Base-by-base conservation (phyloP, 1,284 basidiomycete genomes). In the Exobasidium rhododendri region DNA sequence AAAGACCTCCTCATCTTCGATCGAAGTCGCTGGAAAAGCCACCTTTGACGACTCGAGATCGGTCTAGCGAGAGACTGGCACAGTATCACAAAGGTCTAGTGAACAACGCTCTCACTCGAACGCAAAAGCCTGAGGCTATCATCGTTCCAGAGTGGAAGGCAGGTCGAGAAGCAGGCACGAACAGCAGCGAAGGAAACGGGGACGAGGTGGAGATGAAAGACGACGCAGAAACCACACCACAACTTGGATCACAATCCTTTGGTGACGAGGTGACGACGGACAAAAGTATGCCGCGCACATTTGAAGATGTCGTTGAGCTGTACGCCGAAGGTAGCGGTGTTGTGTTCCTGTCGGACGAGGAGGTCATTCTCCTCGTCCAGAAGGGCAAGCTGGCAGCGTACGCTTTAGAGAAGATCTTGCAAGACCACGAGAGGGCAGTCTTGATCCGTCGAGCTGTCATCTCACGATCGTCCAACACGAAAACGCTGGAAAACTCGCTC, bases 321-420 rank as follows among this genome's bases (percentile, higher is more conserved):
- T 93, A 90, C 71, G 91, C 92, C 73, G 88, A 88, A 62, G 90
- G 89, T 0, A 82, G 84, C 7, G 83, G 82, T 24, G 79, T 81
- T 22, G 77, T 81, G 62, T 82, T 86, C 69, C 82, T 99, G 69
- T 90, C 86, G 54, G 92, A 99, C 75, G 94, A 98, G 78, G 94
- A 98, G 81, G 83, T 98, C 58, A 88, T 98, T 59, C 68, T 93
- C 59, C 84, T 99, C 30, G 87, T 89, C 7, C 91, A 97, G 82
- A 89, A 89, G 70, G 92, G 93, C 56, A 96, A 94, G 85, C 89
- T 98, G 68, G 89, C 91, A 0, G 85, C 91, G 5, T 97, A 98
- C 80, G 91, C 92, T 13, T 82, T 98, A 47, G 94, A 98, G 82
- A 98, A 97, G 84, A 86, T 90, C 51, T 82, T 97, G 35, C 89